These are phyloP conservation scores for Penicillium soppii DNA, from an alignment of 495 filamentous ascomycete species.

Conservation along the genomic window DNA sequence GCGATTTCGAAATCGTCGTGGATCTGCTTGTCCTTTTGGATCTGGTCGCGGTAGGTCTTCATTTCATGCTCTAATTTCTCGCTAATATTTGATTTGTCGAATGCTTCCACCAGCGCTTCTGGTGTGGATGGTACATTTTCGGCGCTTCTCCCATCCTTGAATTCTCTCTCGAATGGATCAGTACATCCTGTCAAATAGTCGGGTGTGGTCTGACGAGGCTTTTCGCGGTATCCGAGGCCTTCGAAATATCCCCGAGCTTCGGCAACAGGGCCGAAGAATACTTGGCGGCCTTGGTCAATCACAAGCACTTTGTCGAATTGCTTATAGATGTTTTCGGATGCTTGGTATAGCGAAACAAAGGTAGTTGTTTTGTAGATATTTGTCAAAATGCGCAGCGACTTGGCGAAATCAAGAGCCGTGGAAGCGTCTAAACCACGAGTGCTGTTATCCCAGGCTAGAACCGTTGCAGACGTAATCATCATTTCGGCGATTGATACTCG, in stretches of 20 bases:
- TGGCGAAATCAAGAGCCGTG: conserved; percentile 71
- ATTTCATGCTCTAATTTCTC: conserved; percentile 63
- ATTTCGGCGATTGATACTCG: conserved; percentile 54
- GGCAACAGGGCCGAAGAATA: conserved; percentile 72
- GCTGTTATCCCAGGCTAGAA: conserved; percentile 81
- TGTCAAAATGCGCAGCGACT: conserved; percentile 74
- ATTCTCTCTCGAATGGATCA: conserved; percentile 78
- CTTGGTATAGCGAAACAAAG: conserved; percentile 81
- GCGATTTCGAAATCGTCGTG: conserved; percentile 77
- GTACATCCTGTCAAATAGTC: conserved; percentile 86
- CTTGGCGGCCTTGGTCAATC: conserved; percentile 73
- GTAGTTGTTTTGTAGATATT: conserved; percentile 77
- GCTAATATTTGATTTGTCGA: conserved; percentile 60
- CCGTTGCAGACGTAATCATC: conserved; percentile 69
- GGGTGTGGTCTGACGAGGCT: conserved; percentile 79
- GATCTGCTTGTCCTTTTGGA: conserved; percentile 61
- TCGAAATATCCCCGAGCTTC: conserved; percentile 80
- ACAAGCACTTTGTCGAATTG: conserved; percentile 88
- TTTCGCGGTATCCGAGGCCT: conserved; percentile 72
- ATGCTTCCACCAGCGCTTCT: conserved; percentile 63
- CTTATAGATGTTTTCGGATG: conserved; percentile 78
- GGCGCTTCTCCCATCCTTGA: conserved; percentile 59
- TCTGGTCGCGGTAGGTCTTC: conserved; percentile 57
- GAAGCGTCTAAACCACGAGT: conserved; percentile 82
- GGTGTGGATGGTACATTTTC: conserved; percentile 66